These are phyloP conservation scores for Scleroderma citrinum DNA, from an alignment of 768 basidiomycete genomes.

Conservation along the genomic window DNA sequence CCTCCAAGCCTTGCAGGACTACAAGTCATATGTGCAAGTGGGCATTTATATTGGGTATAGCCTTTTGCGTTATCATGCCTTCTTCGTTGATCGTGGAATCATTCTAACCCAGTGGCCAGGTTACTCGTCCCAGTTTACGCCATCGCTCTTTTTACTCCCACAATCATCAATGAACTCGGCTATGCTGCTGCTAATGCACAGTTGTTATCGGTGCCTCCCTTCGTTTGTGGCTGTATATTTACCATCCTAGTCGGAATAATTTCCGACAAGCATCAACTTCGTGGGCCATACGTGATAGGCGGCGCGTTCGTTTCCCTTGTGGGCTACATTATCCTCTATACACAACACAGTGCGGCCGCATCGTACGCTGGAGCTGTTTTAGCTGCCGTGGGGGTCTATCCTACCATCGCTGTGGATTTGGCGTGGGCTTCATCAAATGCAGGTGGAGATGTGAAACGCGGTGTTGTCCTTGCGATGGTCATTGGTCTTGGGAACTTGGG, in stretches of 20 bases:
- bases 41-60: conserved; percentile 38
- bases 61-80: conserved; percentile 5
- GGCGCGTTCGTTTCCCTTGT: conserved; percentile 39
- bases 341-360: conserved; percentile 13
- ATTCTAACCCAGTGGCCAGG: conserved; percentile 14
- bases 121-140: conserved; percentile 43
- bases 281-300: conserved; percentile 47
- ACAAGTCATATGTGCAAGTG: conserved; percentile 32
- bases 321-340: conserved; percentile 47
- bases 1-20: conserved; percentile 43
- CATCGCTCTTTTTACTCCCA: conserved; percentile 46
- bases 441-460: conserved; percentile 50
- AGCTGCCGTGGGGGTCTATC: conserved; percentile 47
- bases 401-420: conserved; percentile 41
- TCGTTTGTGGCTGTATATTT: conserved; percentile 38
- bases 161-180: conserved; percentile 45
- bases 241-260: conserved; percentile 38
- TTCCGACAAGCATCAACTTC: conserved; percentile 36
- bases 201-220: conserved; percentile 44
- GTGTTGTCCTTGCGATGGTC: conserved; percentile 46
- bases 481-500: conserved; percentile 53
- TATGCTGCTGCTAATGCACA: conserved; percentile 48
- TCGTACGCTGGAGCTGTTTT: conserved; percentile 45
- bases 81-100: not conserved
- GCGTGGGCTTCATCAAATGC: conserved; percentile 54